These are phyloP conservation scores for Euphorbia corollata DNA, from an alignment of 441 rosid genomes.

Conservation along the genomic window DNA sequence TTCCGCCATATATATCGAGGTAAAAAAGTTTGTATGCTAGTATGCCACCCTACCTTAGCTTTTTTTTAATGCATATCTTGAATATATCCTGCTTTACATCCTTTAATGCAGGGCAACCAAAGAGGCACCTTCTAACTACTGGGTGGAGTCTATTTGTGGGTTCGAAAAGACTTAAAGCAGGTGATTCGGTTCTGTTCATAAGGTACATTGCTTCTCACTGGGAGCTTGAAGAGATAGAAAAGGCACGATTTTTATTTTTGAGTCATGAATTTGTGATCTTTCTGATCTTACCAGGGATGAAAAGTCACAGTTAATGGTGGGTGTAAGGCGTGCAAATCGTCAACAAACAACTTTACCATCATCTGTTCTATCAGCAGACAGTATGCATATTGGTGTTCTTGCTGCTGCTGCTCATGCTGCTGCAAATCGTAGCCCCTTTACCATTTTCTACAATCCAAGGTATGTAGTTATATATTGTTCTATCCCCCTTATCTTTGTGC, in stretches of 20 bases:
- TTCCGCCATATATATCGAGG: slow-evolving; percentile 95
- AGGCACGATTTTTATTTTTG: slow-evolving; percentile 10
- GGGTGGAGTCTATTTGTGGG: slow-evolving; percentile 98
- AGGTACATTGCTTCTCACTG: slow-evolving; percentile 36
- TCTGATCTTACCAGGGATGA: slow-evolving; percentile 50
- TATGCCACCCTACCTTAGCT: background rate
- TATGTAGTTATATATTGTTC: slow-evolving; percentile 14
- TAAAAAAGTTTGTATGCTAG: slow-evolving; percentile 23
- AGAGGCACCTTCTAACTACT: slow-evolving; percentile 89
- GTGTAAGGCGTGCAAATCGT: slow-evolving; percentile 86
- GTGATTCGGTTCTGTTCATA: slow-evolving; percentile 87
- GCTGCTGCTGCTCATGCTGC: slow-evolving; percentile 99
- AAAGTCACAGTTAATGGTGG: slow-evolving; percentile 90
- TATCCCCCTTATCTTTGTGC: background rate
- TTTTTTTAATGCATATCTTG: background rate
- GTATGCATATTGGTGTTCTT: slow-evolving; percentile 99
- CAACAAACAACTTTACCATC: slow-evolving; percentile 84
- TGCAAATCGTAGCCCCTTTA: slow-evolving; percentile 69
- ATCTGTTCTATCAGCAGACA: slow-evolving; percentile 86
- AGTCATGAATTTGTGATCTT: background rate
- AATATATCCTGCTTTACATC: background rate
- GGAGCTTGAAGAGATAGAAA: background rate
- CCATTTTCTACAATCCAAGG: slow-evolving; percentile 95
- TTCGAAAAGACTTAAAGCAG: slow-evolving; percentile 86
- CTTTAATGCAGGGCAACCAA: slow-evolving; percentile 80